These are phyloP conservation scores for Dittrichia graveolens DNA, from an alignment of 129 eudicot genomes.

Conservation along the genomic window DNA sequence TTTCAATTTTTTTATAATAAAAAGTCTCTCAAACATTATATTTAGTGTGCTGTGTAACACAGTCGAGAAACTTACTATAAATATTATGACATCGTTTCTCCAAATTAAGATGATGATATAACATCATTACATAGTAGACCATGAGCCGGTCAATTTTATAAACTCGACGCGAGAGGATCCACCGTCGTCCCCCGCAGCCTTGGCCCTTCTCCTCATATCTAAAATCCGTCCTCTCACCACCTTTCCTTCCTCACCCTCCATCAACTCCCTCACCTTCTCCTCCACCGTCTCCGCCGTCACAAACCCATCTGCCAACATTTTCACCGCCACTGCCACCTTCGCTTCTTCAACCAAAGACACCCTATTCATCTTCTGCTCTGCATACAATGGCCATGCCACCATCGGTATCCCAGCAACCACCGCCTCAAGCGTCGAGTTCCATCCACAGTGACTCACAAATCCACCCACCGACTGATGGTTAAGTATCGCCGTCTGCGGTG, in stretches of 20 bases:
- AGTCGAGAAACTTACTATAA: too few relatives aligned
- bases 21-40: too few relatives aligned
- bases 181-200: slow-evolving; percentile 25
- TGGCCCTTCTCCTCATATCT: slow-evolving; percentile 39
- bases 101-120: too few relatives aligned
- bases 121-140: neutral
- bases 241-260: slow-evolving; percentile 43
- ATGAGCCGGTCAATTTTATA: slow-evolving; percentile 15
- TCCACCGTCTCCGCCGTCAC: slow-evolving; percentile 47
- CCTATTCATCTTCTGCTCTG: slow-evolving; percentile 38
- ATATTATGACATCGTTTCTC: too few relatives aligned
- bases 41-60: too few relatives aligned
- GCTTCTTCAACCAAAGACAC: slow-evolving; percentile 32
- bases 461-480: slow-evolving; percentile 13
- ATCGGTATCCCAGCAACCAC: slow-evolving; percentile 16
- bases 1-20: too few relatives aligned
- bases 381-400: slow-evolving; percentile 20
- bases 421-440: slow-evolving; percentile 17
- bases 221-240: slow-evolving; percentile 25
- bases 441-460: slow-evolving; percentile 26
- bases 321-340: slow-evolving; percentile 34
- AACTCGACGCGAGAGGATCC: slow-evolving; percentile 45
- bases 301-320: slow-evolving; percentile 28
- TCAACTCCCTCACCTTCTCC: slow-evolving; percentile 48
- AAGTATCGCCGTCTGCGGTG: slow-evolving; percentile 10